Evolutionary conservation across 108 stramenopile genomes (phyloP), one percentile per base, ranked within the genome.

Genomic region (Parietichytrium sp.): DNA sequence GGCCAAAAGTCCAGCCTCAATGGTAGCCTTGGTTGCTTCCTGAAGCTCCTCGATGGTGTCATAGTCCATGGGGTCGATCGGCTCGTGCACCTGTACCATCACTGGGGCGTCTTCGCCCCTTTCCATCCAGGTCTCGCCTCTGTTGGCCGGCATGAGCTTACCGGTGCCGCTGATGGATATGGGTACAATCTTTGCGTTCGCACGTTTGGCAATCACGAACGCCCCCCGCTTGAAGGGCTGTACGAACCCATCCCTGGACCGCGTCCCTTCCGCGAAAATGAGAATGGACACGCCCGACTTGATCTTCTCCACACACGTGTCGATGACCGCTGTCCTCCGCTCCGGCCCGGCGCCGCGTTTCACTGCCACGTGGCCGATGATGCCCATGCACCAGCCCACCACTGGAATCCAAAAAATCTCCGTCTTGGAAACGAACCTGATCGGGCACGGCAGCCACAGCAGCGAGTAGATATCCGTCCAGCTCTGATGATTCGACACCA

Each of bases 171-270:
- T 49, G 3, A 79, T 79, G 3, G 79, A 51, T 29, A 79, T 51
- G 12, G 79, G 79, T n/a, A 79, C 79, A 12, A 79, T 36, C 8
- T 49, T 27, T 3, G 29, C 49, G 4, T 29, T 18, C 13, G 47
- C 48, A 16, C 33, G 30, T 29, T 49, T 50, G 49, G 79, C 79
- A 50, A 79, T 26, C 3, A 79, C 49, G 86, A 91, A 91, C 48
- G 90, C 90, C 10, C 90, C 90, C 55, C 85, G 86, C 86, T 91
- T 91, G 54, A 91, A 91, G 29, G 85, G 81, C 49, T 87, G 84
- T 83, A 91, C 27, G 18, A 87, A 54, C 29, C 88, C 85, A 47
- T 80, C 86, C 72, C 85, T 81, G 52, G 84, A 86, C 3, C 90
- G 85, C 45, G 90, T 89, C 1, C 90, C 90, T 79, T 91, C 90